Evolutionary conservation across 768 basidiomycete genomes (phyloP), one percentile per base, ranked within the genome.

Genomic region (Asterophora parasitica): DNA sequence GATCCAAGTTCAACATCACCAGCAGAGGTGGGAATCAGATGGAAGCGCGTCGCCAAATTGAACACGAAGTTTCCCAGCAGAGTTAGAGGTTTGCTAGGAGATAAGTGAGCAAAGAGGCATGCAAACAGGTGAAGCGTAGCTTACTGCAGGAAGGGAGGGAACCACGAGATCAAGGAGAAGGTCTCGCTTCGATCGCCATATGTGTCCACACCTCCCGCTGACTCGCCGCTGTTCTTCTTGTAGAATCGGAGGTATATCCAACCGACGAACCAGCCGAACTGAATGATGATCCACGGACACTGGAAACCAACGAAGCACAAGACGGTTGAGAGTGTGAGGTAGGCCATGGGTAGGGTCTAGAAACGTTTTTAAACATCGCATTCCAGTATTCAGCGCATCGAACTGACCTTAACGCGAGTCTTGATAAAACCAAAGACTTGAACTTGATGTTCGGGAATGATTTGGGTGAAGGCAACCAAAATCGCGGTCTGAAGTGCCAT

Each of bases 221-320:
- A 64, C 48, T 92, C 88, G 28, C 73, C 74, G 4, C 77, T 69
- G 59, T 86, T 88, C 64, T 87, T 84, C 71, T 98, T 98, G 76
- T 97, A 92, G 74, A 99, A 98, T 31, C 96, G 83, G 28, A 99
- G 79, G 68, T 96, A 99, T 45, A 90, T 76, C 88, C 92, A 99
- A 27, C 88, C 79, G 7, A 93, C 88, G 48, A 96, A 86, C 92
- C 95, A 99, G n/a, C 95, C 96, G 64, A 97, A 99, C 62, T 99
- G 96, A 54, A 98, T 93, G 60, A 93, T 70, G 42, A 94, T 91
- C 73, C 82, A 95, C 12, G 92, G 92, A 48, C 82, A 85, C 63
- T 92, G 92, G 69, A 85, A 85, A 16, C 92, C 92, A 37, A 92
- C 49, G 40, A 95, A 55, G 53, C 83, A 86, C 69, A 92, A 73